Evolutionary conservation across 2,329 filamentous ascomycete species (phyloP).

Genomic region (Aspergillaceae sp.): DNA sequence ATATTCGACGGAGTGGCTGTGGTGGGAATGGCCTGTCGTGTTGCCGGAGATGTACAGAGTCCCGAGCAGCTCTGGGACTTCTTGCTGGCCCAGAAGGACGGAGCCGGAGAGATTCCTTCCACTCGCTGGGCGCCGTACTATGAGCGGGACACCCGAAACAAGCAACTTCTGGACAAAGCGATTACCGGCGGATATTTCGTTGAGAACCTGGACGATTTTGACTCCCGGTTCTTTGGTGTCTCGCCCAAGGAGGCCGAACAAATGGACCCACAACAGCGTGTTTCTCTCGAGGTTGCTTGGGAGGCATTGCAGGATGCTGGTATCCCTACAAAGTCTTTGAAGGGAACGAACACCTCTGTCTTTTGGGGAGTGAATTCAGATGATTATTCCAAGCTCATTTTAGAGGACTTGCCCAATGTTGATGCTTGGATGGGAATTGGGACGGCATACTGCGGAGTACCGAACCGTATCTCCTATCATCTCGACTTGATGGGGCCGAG

Average conservation of each 20-base stretch:
- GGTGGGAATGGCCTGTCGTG: constrained; percentile 26
- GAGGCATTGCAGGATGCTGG: constrained; percentile 20
- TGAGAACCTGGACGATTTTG: constrained; percentile 19
- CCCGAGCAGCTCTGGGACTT: constrained; percentile 28
- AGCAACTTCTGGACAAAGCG: constrained; percentile 16
- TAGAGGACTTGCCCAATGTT: constrained; percentile 31
- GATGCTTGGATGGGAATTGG: constrained; percentile 35
- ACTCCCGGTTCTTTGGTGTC: constrained; percentile 20
- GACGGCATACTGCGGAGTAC: constrained; percentile 30
- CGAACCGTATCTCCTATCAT: constrained; percentile 17
- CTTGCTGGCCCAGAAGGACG: constrained; percentile 20
- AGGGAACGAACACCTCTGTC: constrained; percentile 21
- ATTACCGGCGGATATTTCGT: constrained; percentile 25
- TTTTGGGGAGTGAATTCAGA: constrained; percentile 26
- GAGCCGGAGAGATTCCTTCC: constrained; percentile 20
- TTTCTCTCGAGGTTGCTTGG: constrained; percentile 14
- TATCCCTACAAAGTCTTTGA: constrained; percentile 9
- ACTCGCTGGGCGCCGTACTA: constrained; percentile 25
- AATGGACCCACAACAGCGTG: constrained; percentile 25
- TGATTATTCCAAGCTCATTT: constrained; percentile 29
- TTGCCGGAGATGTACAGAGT: constrained; percentile 20
- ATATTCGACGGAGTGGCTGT: constrained; percentile 13
- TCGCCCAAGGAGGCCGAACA: constrained; percentile 19
- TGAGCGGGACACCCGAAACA: constrained; percentile 18
- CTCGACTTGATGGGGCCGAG: constrained; percentile 17